Conservation (phyloP, 2,329 filamentous ascomycete genomes). For the Periconia sp. region DNA sequence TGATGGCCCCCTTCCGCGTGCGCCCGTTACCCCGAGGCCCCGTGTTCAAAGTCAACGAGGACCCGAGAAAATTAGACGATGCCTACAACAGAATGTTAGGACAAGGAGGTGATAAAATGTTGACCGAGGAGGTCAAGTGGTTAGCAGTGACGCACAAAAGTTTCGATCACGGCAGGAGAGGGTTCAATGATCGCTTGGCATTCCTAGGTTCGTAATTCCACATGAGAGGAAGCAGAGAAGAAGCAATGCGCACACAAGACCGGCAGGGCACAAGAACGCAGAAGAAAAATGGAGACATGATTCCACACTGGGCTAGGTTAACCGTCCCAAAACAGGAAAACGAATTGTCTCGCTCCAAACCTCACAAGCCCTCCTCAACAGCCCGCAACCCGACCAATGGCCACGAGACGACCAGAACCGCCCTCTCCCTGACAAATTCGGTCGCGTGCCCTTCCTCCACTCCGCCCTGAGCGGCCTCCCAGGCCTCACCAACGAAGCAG, state of each 20-base stretch:
- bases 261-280: too few relatives aligned
- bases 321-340: slow-evolving; percentile 52
- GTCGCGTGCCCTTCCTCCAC: slow-evolving; percentile 69
- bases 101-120: slow-evolving; percentile 67
- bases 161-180: slow-evolving; percentile 91
- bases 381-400: slow-evolving; percentile 39
- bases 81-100: slow-evolving; percentile 80
- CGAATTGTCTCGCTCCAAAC: slow-evolving; percentile 66
- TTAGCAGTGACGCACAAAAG: slow-evolving; percentile 96
- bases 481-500: slow-evolving; percentile 65
- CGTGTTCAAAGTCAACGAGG: slow-evolving; percentile 71
- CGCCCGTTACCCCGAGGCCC: slow-evolving; percentile 58
- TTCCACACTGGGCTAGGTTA: too few relatives aligned
- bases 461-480: slow-evolving; percentile 71
- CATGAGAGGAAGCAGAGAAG: neutral
- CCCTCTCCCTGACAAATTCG: slow-evolving; percentile 37
- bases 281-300: too few relatives aligned
- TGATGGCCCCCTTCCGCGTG: slow-evolving; percentile 56
- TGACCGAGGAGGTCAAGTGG: slow-evolving; percentile 95
- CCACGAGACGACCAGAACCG: slow-evolving; percentile 19
- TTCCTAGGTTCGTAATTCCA: slow-evolving; percentile 67
- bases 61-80: slow-evolving; percentile 71
- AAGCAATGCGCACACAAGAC: slow-evolving; percentile 5
- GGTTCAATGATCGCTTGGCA: slow-evolving; percentile 92
- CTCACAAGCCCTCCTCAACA: slow-evolving; percentile 62